A percentile compares a stretch with the other conserved stretches of the same genome.
phyloP scores from a whole-genome alignment of 306 rosid genomes.

The Vigna hirtella region DNA sequence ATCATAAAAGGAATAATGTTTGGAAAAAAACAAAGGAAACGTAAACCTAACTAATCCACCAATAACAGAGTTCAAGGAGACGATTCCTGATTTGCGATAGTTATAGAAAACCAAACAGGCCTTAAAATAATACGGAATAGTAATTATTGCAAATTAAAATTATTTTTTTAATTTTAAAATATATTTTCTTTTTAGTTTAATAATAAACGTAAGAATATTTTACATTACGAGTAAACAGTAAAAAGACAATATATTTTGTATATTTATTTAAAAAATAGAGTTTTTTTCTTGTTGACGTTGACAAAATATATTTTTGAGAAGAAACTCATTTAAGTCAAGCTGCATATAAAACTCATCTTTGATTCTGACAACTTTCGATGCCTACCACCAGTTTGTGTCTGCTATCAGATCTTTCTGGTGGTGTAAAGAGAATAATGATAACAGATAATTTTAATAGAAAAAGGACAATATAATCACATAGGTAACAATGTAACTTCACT shows the following conservation, averaged over 20 bases:
- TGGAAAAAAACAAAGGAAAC: background rate
- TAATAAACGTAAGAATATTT: too few relatives aligned
- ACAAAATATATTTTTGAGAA: background rate
- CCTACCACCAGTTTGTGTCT: conserved; percentile 21
- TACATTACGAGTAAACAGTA: background rate
- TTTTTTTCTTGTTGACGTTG: background rate
- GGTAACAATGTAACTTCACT: conserved; percentile 37
- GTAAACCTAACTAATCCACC: background rate
- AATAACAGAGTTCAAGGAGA: background rate
- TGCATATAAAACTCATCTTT: conserved; percentile 41
- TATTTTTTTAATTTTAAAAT: too few relatives aligned
- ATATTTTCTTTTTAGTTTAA: too few relatives aligned
- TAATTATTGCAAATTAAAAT: too few relatives aligned
- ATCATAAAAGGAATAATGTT: background rate
- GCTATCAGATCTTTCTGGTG: background rate
- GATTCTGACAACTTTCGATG: conserved; percentile 42
- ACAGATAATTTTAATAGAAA: background rate
- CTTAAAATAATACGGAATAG: too few relatives aligned
- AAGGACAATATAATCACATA: conserved; percentile 26
- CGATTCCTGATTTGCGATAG: background rate
- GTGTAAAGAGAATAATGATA: background rate
- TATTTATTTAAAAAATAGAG: background rate
- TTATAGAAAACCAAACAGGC: background rate
- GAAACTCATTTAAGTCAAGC: conserved; percentile 4
- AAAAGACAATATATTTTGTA: too few relatives aligned